Evolutionary conservation across 495 filamentous ascomycete genomes (phyloP), one percentile per base, ranked within the genome.

Genomic region (Daldinia grandis): DNA sequence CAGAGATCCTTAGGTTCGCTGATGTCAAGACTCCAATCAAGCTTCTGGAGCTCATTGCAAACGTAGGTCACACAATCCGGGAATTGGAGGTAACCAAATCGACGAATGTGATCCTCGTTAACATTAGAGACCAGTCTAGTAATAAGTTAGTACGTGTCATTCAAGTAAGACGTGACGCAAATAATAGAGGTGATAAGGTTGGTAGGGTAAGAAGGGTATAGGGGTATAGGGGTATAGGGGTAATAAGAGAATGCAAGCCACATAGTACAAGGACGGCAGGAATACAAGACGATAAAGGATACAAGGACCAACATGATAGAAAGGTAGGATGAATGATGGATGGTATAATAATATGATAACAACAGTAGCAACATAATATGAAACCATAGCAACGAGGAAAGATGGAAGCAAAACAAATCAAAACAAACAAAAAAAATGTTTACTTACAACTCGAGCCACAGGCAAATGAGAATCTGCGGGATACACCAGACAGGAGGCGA

Each of bases 371-470:
- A 47, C 6, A 15, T n/a, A 17, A 24, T 24, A 21, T 0, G 7
- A 21, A 24, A 10, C n/a, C 21, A 24, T 14, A 47, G 17, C n/a
- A 24, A 47, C 4, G 2, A n/a, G n/a, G 49, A 53, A 15, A 53
- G 7, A 8, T 15, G 5, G 1, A 53, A 53, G 17, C 27, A 53
- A 53, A 30, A 9, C 2, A 9, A 24, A 38, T 12, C 21, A 17
- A 19, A 5, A 53, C 42, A n/a, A 35, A n/a, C 17, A 54, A 35
- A 38, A 6, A 30, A 14, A 49, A 47, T 5, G 1, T 5, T 40
- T 19, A 70, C 66, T 68, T 63, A 69, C 67, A 5, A 2, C 60
- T 54, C 55, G 33, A 56, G 5, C 6, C 9, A 33, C 35, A 27
- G 14, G 4, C 17, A 28, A 3, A 33, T 3, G 15, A 35, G n/a